Evolutionary conservation across 495 filamentous ascomycete species (phyloP).

Genomic region (Penicillium fimorum): DNA sequence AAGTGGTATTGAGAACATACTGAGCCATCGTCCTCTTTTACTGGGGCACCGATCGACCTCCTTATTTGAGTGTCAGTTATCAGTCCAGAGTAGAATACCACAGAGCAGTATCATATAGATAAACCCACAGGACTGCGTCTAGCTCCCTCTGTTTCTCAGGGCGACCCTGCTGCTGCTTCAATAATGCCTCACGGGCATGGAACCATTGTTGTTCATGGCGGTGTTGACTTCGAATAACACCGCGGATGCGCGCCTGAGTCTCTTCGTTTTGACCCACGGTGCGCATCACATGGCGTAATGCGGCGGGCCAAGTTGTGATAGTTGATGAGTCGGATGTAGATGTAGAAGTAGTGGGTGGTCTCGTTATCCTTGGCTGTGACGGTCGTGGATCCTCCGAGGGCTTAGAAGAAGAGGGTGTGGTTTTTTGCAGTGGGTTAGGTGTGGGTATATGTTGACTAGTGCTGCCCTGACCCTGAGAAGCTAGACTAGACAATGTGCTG

Average conservation of each 20-base stretch:
- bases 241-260: slow-evolving; percentile 38
- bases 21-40: slow-evolving; percentile 30
- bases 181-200: slow-evolving; percentile 49
- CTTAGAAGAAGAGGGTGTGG: not conserved
- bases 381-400: slow-evolving; percentile 14
- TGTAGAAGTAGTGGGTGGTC: slow-evolving; percentile 2
- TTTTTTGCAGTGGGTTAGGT: not conserved
- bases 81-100: not conserved
- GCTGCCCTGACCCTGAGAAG: slow-evolving; percentile 10
- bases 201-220: slow-evolving; percentile 67
- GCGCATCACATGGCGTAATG: slow-evolving; percentile 60
- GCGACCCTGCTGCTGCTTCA: slow-evolving; percentile 49
- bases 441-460: slow-evolving; percentile 10
- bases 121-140: slow-evolving; percentile 48
- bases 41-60: slow-evolving; percentile 42
- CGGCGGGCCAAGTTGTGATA: slow-evolving; percentile 65
- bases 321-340: slow-evolving; percentile 46
- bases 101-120: not conserved
- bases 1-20: slow-evolving; percentile 24
- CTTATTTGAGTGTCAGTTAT: slow-evolving; percentile 23
- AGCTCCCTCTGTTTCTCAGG: slow-evolving; percentile 52
- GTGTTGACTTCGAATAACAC: slow-evolving; percentile 63
- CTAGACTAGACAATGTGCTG: slow-evolving; percentile 45
- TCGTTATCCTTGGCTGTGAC: slow-evolving; percentile 3
- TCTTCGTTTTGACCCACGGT: slow-evolving; percentile 52